These are phyloP conservation scores for Glycyrrhiza uralensis DNA, from an alignment of 306 rosid species.

Conservation along the genomic window DNA sequence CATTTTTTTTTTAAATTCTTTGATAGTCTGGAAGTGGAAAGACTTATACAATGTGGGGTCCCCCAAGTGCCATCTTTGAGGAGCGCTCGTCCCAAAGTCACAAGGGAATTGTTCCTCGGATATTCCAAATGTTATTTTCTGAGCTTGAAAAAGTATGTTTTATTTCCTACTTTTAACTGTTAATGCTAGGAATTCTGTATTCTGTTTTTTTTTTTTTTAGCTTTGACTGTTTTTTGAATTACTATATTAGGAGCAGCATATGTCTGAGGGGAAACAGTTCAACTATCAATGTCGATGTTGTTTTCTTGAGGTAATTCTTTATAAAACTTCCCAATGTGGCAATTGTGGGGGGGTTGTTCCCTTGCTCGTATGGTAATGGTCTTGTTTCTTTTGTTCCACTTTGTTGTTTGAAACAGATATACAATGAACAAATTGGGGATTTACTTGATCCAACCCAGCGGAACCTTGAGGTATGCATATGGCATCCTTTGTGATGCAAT, in stretches of 20 bases:
- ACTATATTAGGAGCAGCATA: conserved; percentile 56
- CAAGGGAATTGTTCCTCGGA: conserved; percentile 89
- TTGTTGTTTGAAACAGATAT: conserved; percentile 32
- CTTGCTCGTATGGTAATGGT: conserved; percentile 37
- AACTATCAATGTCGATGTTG: conserved; percentile 92
- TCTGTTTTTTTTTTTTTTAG: neutral
- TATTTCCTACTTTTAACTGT: conserved; percentile 4
- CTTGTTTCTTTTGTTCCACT: neutral
- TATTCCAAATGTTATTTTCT: conserved; percentile 73
- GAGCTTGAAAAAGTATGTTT: conserved; percentile 74
- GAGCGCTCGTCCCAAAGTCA: conserved; percentile 55
- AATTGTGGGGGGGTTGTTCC: neutral
- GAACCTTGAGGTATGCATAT: conserved; percentile 68
- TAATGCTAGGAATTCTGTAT: neutral
- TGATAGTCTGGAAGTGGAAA: conserved; percentile 86
- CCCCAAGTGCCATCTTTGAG: conserved; percentile 91
- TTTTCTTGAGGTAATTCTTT: conserved; percentile 71
- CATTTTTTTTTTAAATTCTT: neutral
- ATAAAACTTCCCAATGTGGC: neutral
- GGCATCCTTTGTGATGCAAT: conserved; percentile 2
- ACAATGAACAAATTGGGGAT: conserved; percentile 44
- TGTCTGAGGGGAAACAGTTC: conserved; percentile 66
- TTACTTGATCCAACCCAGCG: conserved; percentile 54
- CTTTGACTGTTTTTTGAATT: conserved; percentile 28
- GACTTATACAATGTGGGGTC: conserved; percentile 99